Base-by-base conservation (phyloP, 495 filamentous ascomycete species). In the Aspergillus taichungensis region DNA sequence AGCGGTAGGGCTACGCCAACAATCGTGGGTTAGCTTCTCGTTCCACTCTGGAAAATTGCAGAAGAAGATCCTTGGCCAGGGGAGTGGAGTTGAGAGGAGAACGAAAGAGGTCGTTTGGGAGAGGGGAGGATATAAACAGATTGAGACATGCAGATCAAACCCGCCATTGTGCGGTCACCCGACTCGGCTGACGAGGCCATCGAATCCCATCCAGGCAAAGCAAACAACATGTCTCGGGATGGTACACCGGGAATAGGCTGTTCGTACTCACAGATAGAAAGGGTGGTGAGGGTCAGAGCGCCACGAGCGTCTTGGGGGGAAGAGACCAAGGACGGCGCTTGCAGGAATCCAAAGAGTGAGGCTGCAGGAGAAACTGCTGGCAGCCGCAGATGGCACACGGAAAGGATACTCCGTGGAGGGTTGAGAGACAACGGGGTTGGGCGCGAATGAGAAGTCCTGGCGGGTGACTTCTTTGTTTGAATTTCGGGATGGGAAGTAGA, bases 1-100 rank as follows among this genome's bases (percentile, higher is more conserved):
- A 12, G 34, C 37, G 29, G 42, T 43, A 33, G 48, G 31, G 45
- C 38, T 40, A n/a, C 13, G 37, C 40, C 36, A 44, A 47, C 37
- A 24, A 13, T 28, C 34, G 13, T 31, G 14, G 39, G 32, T 57
- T 46, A 57, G 54, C 47, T 30, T 45, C 43, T 24, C 11, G 40
- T 43, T 44, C 38, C 39, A 45, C 39, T 41, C 37, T 43, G n/a
- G 11, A 30, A 48, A 44, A 24, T 24, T 24, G 18, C 18, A 24
- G 18, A 24, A 24, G 18, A 24, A 24, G 18, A 24, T 24, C 18
- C 18, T 24, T 24, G 18, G 4, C 18, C 18, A 24, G 18, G 18
- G 27, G 42, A 18, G 34, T 4, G 14, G 27, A 30, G 27, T 10
- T 30, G 42, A 12, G 27, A 32, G 37, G 42, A 12, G 27, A 32